These are phyloP conservation scores for Cantharellus cinnabarinus DNA, from an alignment of 768 basidiomycete genomes.

Conservation along the genomic window DNA sequence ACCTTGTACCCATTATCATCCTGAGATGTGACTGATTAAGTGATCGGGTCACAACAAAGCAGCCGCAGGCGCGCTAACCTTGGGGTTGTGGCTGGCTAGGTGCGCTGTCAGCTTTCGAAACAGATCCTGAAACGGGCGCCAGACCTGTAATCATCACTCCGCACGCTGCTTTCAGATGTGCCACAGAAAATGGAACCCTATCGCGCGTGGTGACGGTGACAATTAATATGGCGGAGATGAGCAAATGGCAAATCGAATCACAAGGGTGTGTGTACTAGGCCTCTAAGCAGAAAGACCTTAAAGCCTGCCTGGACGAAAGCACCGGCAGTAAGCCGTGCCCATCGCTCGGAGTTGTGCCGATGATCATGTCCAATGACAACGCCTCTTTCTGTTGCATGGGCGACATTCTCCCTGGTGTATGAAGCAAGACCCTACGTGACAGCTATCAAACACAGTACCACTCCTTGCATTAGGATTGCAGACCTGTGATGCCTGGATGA, in stretches of 20 bases:
- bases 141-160: slow-evolving; percentile 82
- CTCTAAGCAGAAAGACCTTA: slow-evolving; percentile 47
- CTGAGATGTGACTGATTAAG: slow-evolving; percentile 17
- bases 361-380: slow-evolving; percentile 79
- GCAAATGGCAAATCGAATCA: slow-evolving; percentile 15
- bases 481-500: slow-evolving; percentile 69
- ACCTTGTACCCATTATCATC: slow-evolving; percentile 83
- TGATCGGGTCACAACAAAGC: not conserved
- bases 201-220: not conserved
- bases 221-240: not conserved
- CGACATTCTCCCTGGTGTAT: slow-evolving; percentile 38
- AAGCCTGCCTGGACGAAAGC: slow-evolving; percentile 44
- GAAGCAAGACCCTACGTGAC: slow-evolving; percentile 45
- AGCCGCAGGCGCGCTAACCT: slow-evolving; percentile 20
- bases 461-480: slow-evolving; percentile 2
- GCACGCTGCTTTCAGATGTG: slow-evolving; percentile 43
- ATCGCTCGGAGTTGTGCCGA: slow-evolving; percentile 54
- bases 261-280: slow-evolving; percentile 68
- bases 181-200: slow-evolving; percentile 67
- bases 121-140: slow-evolving; percentile 5
- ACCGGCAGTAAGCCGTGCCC: slow-evolving; percentile 55
- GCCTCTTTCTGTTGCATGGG: slow-evolving; percentile 35
- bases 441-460: not conserved
- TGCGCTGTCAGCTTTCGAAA: not conserved
- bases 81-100: slow-evolving; percentile 72